Base-by-base conservation (phyloP, 768 basidiomycete genomes). In the Neoboletus brunneissimus region DNA sequence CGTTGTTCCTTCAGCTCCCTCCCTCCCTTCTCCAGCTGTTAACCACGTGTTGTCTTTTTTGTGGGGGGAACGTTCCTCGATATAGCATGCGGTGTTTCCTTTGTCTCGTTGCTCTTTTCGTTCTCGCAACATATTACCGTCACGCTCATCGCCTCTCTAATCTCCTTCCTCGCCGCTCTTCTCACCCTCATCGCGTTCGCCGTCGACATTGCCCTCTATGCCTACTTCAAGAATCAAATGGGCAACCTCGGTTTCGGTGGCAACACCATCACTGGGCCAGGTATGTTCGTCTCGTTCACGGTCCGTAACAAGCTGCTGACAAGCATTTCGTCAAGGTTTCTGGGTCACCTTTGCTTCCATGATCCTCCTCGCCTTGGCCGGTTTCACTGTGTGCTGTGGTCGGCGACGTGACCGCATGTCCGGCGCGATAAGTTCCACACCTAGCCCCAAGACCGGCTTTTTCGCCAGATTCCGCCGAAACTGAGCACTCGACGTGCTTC, bases 161-260 rank as follows among this genome's bases (percentile, higher is more conserved):
- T 73, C 3, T 78, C 89, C 13, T 88, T 89, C 79, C 75, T 91
- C 52, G 88, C 87, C 9, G 85, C 87, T 1, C 57, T 79, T 22
- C 67, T 92, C 43, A 82, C 88, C 3, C 73, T 91, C 53, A 81
- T 91, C 58, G 84, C 88, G 1, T 89, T 92, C 65, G 81, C 81
- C 41, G 82, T 88, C 68, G 89, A 93, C 68, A 86, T 91, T 57
- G 86, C 88, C 15, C 80, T 93, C 31, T 87, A 76, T 64, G 84
- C 76, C 4, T 83, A 78, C 55, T 78, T 86, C 50, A 83, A 81
- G 65, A 76, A 85, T 50, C 75, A 85, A 60, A 76, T 88, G 62
- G 71, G 72, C 43, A 76, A 81, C 53, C 75, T 91, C 12, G 68
- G 68, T 9, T 60, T 55, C 12, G 55, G 71, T 42, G 70, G 75